Base-by-base conservation (phyloP, 2,329 filamentous ascomycete species). In the Aspergillus flavus region DNA sequence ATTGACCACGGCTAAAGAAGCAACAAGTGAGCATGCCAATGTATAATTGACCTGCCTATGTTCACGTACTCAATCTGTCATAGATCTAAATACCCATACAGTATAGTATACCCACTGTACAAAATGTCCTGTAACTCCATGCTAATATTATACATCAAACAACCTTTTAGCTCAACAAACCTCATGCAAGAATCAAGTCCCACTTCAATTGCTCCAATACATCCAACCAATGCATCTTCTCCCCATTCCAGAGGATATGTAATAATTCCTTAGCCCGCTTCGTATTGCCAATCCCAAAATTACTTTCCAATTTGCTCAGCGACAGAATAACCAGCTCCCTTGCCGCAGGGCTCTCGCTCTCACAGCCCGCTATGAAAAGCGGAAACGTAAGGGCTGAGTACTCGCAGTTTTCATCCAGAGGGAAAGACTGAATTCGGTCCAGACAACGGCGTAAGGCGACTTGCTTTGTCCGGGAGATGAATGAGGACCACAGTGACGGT, bases 351-450 rank as follows among this genome's bases (percentile, higher is more conserved):
- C 58, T 50, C 16, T 71, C 66, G 50, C 68, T 73, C 36, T 77
- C 76, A 46, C 75, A 76, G 1, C 76, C 76, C 0, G 72, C 69
- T 6, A 78, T 78, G 56, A 78, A 78, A 1, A 78, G 64, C 21
- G 76, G 76, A 58, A 78, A 78, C 4, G 76, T 77, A 2, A 78
- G 71, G 2, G 75, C 76, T 1, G 76, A 78, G 43, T 71, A 78
- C 57, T 78, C 76, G 64, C 74, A 76, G 46, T 77, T 72, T 19
- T 70, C 67, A 30, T 76, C 75, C 6, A 77, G 68, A 5, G 73
- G 70, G 12, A 70, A 69, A 0, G 66, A 64, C 46, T 66, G 64
- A 6, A 78, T 63, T 11, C 73, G 67, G 5, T 56, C 21, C 5
- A 78, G 66, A 28, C 75, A 73, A 30, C 69, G 64, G 19, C 69